These are phyloP conservation scores for Daldinia eschscholtzii DNA, from an alignment of 2,329 filamentous ascomycete genomes.

Conservation along the genomic window DNA sequence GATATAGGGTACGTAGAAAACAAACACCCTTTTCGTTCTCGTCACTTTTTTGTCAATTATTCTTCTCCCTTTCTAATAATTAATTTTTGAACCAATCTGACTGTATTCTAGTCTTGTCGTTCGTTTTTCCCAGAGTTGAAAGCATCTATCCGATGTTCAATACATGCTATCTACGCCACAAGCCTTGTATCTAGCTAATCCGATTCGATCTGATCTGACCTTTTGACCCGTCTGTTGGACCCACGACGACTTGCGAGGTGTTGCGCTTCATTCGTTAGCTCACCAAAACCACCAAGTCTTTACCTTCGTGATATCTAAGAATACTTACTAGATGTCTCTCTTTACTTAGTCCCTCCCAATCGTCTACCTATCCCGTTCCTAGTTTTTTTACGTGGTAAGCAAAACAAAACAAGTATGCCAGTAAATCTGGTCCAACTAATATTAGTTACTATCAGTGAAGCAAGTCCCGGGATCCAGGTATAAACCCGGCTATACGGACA, in stretches of 20 bases:
- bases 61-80: slow-evolving; percentile 13
- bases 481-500: slow-evolving; percentile 48
- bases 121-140: slow-evolving; percentile 29
- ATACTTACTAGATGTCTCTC: slow-evolving; percentile 19
- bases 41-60: slow-evolving; percentile 23
- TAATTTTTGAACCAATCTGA: slow-evolving; percentile 11
- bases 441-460: slow-evolving; percentile 15
- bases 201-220: slow-evolving; percentile 25
- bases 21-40: slow-evolving; percentile 35
- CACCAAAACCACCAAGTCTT: slow-evolving; percentile 23
- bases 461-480: slow-evolving; percentile 37
- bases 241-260: slow-evolving; percentile 25
- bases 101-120: slow-evolving; percentile 28
- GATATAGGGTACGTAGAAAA: slow-evolving; percentile 24
- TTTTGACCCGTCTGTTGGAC: slow-evolving; percentile 18
- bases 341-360: slow-evolving; percentile 17
- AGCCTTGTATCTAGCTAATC: slow-evolving; percentile 29
- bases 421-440: slow-evolving; percentile 19
- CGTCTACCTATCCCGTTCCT: slow-evolving; percentile 18
- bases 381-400: slow-evolving; percentile 20
- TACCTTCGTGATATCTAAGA: slow-evolving; percentile 28
- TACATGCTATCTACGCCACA: slow-evolving; percentile 30
- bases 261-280: slow-evolving; percentile 35
- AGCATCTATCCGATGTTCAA: slow-evolving; percentile 26
- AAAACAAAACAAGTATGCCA: slow-evolving; percentile 6